Evolutionary conservation across 805 yeast genomes (phyloP).

Genomic region (Lipomyces japonicus): DNA sequence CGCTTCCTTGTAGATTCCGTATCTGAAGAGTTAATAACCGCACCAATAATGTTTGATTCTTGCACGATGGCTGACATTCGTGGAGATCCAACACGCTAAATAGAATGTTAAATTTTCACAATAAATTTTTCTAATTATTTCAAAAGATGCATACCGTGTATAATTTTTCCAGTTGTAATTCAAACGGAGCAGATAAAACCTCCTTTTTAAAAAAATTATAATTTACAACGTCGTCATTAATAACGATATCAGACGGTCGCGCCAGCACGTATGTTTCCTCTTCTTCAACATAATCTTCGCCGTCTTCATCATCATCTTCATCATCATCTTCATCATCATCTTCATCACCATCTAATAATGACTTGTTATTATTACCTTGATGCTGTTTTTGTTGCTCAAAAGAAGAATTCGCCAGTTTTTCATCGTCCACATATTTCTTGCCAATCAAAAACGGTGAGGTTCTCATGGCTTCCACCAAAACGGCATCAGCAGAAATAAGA

Average conservation of each 20-base stretch:
- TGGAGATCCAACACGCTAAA: slow-evolving; percentile 34
- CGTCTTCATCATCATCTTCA: slow-evolving; percentile 14
- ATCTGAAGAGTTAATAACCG: slow-evolving; percentile 17
- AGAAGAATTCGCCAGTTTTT: slow-evolving; percentile 4
- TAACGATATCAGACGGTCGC: slow-evolving; percentile 33
- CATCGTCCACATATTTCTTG: slow-evolving; percentile 18
- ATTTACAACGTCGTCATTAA: slow-evolving; percentile 39
- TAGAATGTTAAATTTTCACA: background rate
- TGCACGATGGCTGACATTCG: slow-evolving; percentile 32
- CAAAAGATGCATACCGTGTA: slow-evolving; percentile 23
- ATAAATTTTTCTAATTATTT: background rate
- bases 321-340: slow-evolving; percentile 12
- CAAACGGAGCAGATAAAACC: slow-evolving; percentile 38
- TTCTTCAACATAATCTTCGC: slow-evolving; percentile 17
- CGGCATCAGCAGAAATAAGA: slow-evolving; percentile 11
- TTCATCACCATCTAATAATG: background rate
- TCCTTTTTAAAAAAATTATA: slow-evolving; percentile 38
- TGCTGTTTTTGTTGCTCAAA: too few relatives aligned
- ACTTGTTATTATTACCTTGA: too few relatives aligned
- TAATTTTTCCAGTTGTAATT: slow-evolving; percentile 33
- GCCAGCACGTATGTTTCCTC: slow-evolving; percentile 29
- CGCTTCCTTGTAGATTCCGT: slow-evolving; percentile 24
- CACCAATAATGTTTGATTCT: slow-evolving; percentile 34
- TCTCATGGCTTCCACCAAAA: slow-evolving; percentile 32
- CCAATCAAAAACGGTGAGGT: slow-evolving; percentile 35